A percentile compares a stretch with the other conserved stretches of the same genome.
Evolutionary conservation across 768 basidiomycete species (phyloP).

Genomic region (Boletus vinaceobasis): DNA sequence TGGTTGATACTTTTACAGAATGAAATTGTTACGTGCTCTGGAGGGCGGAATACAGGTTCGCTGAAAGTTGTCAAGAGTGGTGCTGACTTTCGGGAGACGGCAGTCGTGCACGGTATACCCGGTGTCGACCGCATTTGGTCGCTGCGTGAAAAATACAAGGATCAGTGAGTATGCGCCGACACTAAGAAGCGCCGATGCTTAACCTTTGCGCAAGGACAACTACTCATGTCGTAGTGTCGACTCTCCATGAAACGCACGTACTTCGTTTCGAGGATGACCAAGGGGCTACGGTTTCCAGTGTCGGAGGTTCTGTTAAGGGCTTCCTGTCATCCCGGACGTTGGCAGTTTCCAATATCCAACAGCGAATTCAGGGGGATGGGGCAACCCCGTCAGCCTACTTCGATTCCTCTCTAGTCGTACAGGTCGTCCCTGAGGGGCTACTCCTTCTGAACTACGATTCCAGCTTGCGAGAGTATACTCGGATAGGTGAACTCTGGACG

Average conservation of each 20-base stretch:
- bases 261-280: constrained; percentile 44
- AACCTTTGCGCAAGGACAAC: constrained; percentile 39
- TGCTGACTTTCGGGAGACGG: constrained; percentile 70
- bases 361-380: constrained; percentile 17
- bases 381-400: constrained; percentile 30
- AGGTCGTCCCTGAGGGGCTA: constrained; percentile 63
- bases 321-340: constrained; percentile 59
- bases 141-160: constrained; percentile 44
- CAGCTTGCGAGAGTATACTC: constrained; percentile 39
- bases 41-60: constrained; percentile 71
- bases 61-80: constrained; percentile 78
- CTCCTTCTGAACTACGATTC: constrained; percentile 55
- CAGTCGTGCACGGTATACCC: constrained; percentile 52
- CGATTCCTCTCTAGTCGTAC: constrained; percentile 59
- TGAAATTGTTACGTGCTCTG: constrained; percentile 86
- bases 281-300: constrained; percentile 14
- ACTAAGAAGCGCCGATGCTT: background rate
- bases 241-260: constrained; percentile 50
- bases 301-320: constrained; percentile 42
- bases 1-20: constrained; percentile 37
- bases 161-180: constrained; percentile 40
- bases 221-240: constrained; percentile 59
- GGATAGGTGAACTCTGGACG: constrained; percentile 40
- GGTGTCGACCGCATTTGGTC: constrained; percentile 64
- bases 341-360: constrained; percentile 55